These are phyloP conservation scores for Pseudopithomyces chartarum DNA, from an alignment of 2,329 filamentous ascomycete genomes.

Conservation along the genomic window DNA sequence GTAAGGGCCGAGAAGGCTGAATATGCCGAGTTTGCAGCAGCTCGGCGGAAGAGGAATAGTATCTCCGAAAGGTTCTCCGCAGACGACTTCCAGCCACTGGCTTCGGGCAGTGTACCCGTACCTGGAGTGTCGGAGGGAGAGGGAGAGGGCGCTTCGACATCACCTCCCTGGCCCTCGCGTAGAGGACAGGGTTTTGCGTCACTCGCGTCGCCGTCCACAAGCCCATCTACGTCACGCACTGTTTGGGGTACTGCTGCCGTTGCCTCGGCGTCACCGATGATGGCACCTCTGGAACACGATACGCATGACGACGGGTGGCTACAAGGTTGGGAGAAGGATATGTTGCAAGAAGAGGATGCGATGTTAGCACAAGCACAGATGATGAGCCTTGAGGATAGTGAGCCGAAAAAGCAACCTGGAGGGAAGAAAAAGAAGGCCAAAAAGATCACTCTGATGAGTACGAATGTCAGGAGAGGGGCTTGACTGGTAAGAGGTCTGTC, in stretches of 20 bases:
- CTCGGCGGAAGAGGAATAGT: conserved; percentile 63
- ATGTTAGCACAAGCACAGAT: conserved; percentile 57
- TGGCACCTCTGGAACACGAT: conserved; percentile 49
- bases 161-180: conserved; percentile 57
- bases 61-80: conserved; percentile 59
- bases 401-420: conserved; percentile 41
- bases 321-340: conserved; percentile 78
- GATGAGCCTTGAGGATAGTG: conserved; percentile 38
- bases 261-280: conserved; percentile 60
- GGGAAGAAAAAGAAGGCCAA: conserved; percentile 69
- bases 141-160: conserved; percentile 46
- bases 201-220: conserved; percentile 79
- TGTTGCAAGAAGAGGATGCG: conserved; percentile 63
- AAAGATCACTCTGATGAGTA: conserved; percentile 73
- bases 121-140: conserved; percentile 34
- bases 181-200: conserved; percentile 65
- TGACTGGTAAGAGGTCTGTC: conserved; percentile 15
- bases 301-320: conserved; percentile 80
- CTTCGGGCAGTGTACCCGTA: conserved; percentile 28
- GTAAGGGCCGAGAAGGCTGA: conserved; percentile 81
- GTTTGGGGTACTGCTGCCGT: conserved; percentile 90
- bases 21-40: conserved; percentile 71
- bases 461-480: conserved; percentile 63
- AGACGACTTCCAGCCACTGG: conserved; percentile 51
- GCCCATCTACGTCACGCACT: conserved; percentile 75